Base-by-base conservation (phyloP, 2,329 filamentous ascomycete species). In the Cladosporium sp. region DNA sequence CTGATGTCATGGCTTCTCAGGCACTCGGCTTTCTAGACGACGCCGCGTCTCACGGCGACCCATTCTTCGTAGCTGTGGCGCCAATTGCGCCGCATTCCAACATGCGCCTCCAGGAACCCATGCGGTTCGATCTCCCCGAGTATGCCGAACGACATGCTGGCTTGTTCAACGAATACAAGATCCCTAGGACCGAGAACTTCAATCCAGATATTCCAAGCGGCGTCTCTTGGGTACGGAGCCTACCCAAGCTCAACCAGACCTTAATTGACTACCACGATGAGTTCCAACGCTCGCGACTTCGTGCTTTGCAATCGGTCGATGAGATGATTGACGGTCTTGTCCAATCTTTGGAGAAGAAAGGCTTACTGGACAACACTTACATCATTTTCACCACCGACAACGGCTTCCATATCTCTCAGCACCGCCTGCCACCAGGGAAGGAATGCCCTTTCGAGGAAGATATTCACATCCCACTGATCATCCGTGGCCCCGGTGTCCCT, bases 41-140 rank as follows among this genome's bases (percentile, higher is more conserved):
- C 43, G 85, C 79, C 0, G 69, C 83, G 2, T 62, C 67, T 0
- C 68, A 72, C 0, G 65, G 72, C 0, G 71, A 75, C 13, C 85
- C 85, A 0, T 88, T 87, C 66, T 88, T 88, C 60, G 62, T 89
- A 3, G 76, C 75, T 0, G 72, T 86, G 7, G 80, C 84, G 0
- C 85, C 85, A 0, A 75, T 84, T 5, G 84, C 80, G 0, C 85
- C 85, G 0, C 85, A 89, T 57, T 46, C 43, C 8, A 46, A 46
- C 15, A 46, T 46, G 43, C 32, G 43, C 3, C 32, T 38, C 18
- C 32, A 15, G 38, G 33, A 38, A 13, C 32, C 43, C 11, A 46
- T 20, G 32, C 30, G 38, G 16, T 43, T 43, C 32, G 48, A 50
- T 41, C 27, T 43, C n/a, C 36, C 48, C 20, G 16, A 32, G 6